A percentile compares a stretch with the other conserved stretches of the same genome.
These are phyloP conservation scores for Castanea sativa DNA, from an alignment of 306 rosid species.

Conservation along the genomic window DNA sequence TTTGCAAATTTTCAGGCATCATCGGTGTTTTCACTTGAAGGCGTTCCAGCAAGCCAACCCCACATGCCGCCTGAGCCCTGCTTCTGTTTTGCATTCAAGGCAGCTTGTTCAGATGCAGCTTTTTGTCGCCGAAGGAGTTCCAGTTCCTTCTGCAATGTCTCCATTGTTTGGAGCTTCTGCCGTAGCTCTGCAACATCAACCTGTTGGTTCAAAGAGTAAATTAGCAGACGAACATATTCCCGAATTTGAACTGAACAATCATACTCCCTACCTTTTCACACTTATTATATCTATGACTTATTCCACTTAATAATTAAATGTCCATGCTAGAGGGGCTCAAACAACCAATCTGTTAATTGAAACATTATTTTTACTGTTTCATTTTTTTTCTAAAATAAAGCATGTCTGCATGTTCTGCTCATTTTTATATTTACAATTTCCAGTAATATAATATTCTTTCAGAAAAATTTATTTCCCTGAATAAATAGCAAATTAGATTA, in stretches of 20 bases:
- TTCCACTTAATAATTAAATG: not conserved
- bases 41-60: conserved; percentile 94
- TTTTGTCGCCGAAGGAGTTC: conserved; percentile 91
- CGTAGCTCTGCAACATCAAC: conserved; percentile 89
- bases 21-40: conserved; percentile 33
- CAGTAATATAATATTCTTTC: not conserved
- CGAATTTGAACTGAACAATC: not conserved
- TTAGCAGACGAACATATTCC: not conserved
- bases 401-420: not conserved
- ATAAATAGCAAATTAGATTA: not conserved
- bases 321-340: not conserved
- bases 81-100: conserved; percentile 58
- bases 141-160: conserved; percentile 79
- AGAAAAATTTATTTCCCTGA: not conserved
- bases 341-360: not conserved
- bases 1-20: conserved; percentile 40
- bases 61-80: conserved; percentile 83
- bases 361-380: not conserved
- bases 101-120: conserved; percentile 88
- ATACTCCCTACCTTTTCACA: not conserved
- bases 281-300: not conserved
- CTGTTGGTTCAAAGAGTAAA: conserved; percentile 39
- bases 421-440: not conserved
- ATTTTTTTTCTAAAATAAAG: not conserved
- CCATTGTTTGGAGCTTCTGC: conserved; percentile 90